A percentile compares a stretch with the other conserved stretches of the same genome.
Conservation (phyloP, 2,329 filamentous ascomycete species). For the Harringtonia lauricola region DNA sequence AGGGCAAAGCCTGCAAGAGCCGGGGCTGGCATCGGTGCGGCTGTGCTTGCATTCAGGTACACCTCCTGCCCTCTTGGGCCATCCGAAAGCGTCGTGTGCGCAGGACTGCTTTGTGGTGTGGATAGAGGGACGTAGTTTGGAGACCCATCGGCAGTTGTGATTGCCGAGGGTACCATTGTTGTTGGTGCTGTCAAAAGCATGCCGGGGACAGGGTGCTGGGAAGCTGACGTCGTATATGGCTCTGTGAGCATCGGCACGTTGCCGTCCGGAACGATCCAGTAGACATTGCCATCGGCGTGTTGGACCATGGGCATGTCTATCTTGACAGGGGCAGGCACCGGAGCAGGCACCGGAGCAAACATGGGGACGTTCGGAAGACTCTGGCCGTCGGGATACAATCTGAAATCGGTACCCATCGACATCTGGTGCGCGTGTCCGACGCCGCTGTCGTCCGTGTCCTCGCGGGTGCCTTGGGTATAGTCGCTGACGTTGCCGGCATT, state of each 20-base stretch:
- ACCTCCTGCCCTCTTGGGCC: neutral
- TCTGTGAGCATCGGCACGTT: slow-evolving; percentile 2
- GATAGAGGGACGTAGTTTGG: neutral
- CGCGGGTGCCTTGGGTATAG: too few relatives aligned
- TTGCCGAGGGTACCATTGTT: neutral
- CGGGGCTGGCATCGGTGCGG: too few relatives aligned
- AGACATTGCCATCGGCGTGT: neutral
- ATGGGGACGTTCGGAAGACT: too few relatives aligned
- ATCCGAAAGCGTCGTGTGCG: neutral
- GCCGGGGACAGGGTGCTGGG: neutral
- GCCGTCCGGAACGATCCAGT: slow-evolving; percentile 2
- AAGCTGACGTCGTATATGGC: slow-evolving; percentile 1
- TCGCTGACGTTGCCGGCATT: too few relatives aligned
- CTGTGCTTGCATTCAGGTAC: neutral
- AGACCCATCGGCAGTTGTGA: neutral
- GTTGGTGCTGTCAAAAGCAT: neutral
- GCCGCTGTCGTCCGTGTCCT: too few relatives aligned
- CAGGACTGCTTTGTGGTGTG: slow-evolving; percentile 7
- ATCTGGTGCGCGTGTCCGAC: too few relatives aligned
- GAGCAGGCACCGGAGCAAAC: too few relatives aligned
- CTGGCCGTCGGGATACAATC: too few relatives aligned
- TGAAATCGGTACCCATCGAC: too few relatives aligned
- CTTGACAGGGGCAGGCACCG: too few relatives aligned
- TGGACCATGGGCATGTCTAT: too few relatives aligned
- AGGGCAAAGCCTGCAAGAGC: slow-evolving; percentile 19